These are phyloP conservation scores for Colletotrichum melonis DNA, from an alignment of 2,329 filamentous ascomycete species.

Conservation along the genomic window DNA sequence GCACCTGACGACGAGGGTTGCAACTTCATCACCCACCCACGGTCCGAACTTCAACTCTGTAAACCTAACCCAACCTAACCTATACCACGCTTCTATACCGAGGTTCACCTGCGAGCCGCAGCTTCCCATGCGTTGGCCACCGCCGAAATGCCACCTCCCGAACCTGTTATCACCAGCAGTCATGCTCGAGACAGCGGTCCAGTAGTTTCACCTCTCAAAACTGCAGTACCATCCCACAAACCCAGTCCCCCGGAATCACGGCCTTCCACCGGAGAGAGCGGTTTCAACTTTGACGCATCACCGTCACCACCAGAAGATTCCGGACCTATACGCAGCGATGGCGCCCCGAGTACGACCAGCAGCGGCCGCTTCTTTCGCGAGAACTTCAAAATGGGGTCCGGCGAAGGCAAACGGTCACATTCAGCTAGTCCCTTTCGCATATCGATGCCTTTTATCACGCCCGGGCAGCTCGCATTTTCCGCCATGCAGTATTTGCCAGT, in stretches of 20 bases:
- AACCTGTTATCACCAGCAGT: constrained; percentile 15
- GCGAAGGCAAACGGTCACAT: constrained; percentile 44
- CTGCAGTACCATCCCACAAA: background rate
- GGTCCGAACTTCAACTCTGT: background rate
- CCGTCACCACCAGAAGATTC: background rate
- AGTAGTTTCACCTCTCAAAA: constrained; percentile 10
- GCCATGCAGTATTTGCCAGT: constrained; percentile 81
- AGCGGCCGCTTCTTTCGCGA: constrained; percentile 51
- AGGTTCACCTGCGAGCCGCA: constrained; percentile 22
- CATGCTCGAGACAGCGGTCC: constrained; percentile 14
- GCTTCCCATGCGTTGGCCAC: constrained; percentile 32
- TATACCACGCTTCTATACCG: background rate
- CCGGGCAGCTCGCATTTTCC: constrained; percentile 70
- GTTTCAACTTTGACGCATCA: constrained; percentile 20
- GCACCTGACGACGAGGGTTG: background rate
- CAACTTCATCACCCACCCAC: background rate
- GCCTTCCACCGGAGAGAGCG: constrained; percentile 16
- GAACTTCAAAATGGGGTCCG: constrained; percentile 36
- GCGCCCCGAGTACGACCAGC: constrained; percentile 7
- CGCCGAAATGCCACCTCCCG: constrained; percentile 27
- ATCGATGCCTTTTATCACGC: constrained; percentile 59
- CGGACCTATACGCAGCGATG: constrained; percentile 11
- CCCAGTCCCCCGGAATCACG: background rate
- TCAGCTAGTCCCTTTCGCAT: constrained; percentile 51
- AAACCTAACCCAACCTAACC: background rate